Evolutionary conservation across 140 eudicot species (phyloP), one percentile per base, ranked within the genome.

Genomic region (Bidens hawaiensis): DNA sequence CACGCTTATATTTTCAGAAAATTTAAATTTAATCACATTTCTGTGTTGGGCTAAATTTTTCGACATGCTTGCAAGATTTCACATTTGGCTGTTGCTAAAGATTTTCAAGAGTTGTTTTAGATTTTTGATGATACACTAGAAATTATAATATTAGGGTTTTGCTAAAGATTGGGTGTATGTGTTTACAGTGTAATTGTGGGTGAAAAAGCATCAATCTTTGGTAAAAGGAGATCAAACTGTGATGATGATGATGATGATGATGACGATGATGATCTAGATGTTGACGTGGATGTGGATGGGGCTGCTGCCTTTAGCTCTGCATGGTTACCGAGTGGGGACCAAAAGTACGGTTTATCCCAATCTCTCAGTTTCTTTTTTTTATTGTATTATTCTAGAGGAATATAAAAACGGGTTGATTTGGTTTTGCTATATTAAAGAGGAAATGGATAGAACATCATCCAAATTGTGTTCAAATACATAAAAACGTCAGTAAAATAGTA

Each of bases 131-230:
- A 19, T 14, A 13, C n/a, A 6, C 5, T 24, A 52, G 33, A 62
- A n/a, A 42, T 13, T 12, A 19, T n/a, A n/a, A n/a, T 31, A n/a
- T n/a, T 19, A 52, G 63, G 71, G 43, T 40, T 36, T 68, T 24
- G 54, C 17, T 54, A 18, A 69, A 64, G 12, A 42, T 56, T 65
- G 22, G 11, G 25, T n/a, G 49, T 64, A 27, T 3, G 4, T 65
- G 17, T 80, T 69, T 76, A 14, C 81, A 91, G 99, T 75, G 68
- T 91, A 62, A 78, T 80, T 43, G 89, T 88, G 63, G 95, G 99
- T 21, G 95, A 83, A 62, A 54, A 73, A 33, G 61, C 82, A 19
- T 68, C 99, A 50, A 70, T 76, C 49, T 91, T 82, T 53, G 82
- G 86, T 45, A 75, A 70, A 65, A 76, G 78, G 74, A 60, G 57